A percentile compares a stretch with the other conserved stretches of the same genome.
Evolutionary conservation across 495 filamentous ascomycete genomes (phyloP).

Genomic region (Xylaria flabelliformis): DNA sequence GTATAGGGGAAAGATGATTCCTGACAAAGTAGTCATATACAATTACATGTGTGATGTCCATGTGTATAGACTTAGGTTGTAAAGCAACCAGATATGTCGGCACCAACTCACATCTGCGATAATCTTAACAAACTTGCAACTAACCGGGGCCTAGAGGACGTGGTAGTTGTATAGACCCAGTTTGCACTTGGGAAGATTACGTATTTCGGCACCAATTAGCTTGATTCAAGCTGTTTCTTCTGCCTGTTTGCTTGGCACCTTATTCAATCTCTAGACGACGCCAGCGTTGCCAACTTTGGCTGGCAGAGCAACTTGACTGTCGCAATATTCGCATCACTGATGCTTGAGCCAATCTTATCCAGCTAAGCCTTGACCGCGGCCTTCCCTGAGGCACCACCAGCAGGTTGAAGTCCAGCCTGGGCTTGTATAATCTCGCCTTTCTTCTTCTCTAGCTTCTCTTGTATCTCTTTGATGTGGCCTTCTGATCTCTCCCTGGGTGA

Average conservation of each 20-base stretch:
- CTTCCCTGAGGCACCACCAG: conserved; percentile 34
- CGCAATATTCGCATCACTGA: neutral
- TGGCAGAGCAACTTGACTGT: neutral
- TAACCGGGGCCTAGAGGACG: neutral
- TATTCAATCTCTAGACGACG: too few relatives aligned
- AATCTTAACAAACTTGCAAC: neutral
- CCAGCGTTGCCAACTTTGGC: neutral
- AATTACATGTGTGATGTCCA: too few relatives aligned
- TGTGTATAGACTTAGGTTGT: neutral
- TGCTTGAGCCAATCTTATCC: conserved; percentile 13
- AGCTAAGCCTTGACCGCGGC: conserved; percentile 33
- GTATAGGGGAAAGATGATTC: neutral
- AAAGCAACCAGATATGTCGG: neutral
- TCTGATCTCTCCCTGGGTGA: conserved; percentile 77
- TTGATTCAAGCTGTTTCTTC: neutral
- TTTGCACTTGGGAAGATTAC: neutral
- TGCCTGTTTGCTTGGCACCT: neutral
- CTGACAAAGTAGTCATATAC: too few relatives aligned
- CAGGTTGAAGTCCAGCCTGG: conserved; percentile 51
- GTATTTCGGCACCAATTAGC: neutral
- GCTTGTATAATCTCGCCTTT: conserved; percentile 60
- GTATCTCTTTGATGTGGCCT: conserved; percentile 74
- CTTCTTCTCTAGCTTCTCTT: conserved; percentile 82
- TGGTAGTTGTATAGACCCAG: neutral
- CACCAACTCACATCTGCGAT: neutral